phyloP scores from a whole-genome alignment of 306 rosid genomes.

The Betula pendula region DNA sequence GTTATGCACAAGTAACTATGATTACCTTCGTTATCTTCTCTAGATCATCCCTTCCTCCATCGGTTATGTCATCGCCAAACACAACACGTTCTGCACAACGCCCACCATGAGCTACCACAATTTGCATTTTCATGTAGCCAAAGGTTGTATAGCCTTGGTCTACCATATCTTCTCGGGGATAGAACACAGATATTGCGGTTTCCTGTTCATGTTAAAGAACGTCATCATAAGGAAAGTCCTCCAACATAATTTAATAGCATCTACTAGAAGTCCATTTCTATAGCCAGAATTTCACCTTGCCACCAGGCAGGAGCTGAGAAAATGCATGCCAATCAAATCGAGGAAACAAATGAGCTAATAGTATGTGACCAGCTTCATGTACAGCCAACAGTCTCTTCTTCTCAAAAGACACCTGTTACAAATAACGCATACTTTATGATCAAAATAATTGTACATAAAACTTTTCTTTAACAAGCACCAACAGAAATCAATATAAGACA shows the following conservation, averaged over 20 bases:
- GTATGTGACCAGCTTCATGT: slow-evolving; percentile 95
- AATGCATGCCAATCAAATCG: slow-evolving; percentile 98
- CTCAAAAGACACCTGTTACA: slow-evolving; percentile 61
- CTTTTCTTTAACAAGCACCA: slow-evolving; percentile 16
- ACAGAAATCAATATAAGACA: neutral
- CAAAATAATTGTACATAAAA: slow-evolving; percentile 10
- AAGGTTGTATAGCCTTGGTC: slow-evolving; percentile 97
- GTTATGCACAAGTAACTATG: neutral
- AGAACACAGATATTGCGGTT: slow-evolving; percentile 91
- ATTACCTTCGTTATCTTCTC: slow-evolving; percentile 93
- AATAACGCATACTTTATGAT: slow-evolving; percentile 1
- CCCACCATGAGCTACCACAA: slow-evolving; percentile 99
- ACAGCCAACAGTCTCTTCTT: slow-evolving; percentile 92
- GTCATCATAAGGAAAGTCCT: slow-evolving; percentile 13
- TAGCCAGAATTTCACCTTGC: slow-evolving; percentile 68
- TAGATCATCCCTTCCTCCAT: slow-evolving; percentile 91
- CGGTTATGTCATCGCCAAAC: slow-evolving; percentile 82
- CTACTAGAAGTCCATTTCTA: slow-evolving; percentile 8
- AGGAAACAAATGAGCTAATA: slow-evolving; percentile 94
- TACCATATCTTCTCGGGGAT: slow-evolving; percentile 90
- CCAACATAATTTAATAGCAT: slow-evolving; percentile 20
- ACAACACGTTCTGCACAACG: slow-evolving; percentile 83
- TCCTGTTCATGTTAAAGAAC: slow-evolving; percentile 55
- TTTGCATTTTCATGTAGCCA: slow-evolving; percentile 94
- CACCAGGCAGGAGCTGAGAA: slow-evolving; percentile 98